Evolutionary conservation across 768 basidiomycete genomes (phyloP).

Genomic region (Clavaria fumosa): DNA sequence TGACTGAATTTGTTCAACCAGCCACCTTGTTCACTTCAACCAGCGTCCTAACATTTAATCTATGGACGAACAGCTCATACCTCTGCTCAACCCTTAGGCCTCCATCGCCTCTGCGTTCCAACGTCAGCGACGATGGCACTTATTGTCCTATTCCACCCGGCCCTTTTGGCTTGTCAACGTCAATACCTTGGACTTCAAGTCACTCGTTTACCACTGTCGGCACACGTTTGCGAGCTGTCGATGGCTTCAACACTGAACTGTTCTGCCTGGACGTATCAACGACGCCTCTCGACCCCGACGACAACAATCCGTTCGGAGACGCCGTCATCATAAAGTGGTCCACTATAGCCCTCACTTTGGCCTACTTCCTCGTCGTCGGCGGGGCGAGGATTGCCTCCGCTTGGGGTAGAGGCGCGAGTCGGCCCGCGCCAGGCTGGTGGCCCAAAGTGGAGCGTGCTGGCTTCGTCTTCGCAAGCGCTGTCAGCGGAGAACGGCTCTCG

Average conservation of each 20-base stretch:
- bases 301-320: conserved; percentile 42
- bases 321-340: conserved; percentile 59
- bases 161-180: conserved; percentile 65
- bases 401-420: conserved; percentile 57
- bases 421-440: conserved; percentile 49
- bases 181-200: conserved; percentile 46
- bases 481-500: conserved; percentile 82
- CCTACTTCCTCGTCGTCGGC: conserved; percentile 75
- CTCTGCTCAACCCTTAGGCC: conserved; percentile 72
- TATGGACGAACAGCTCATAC: conserved; percentile 54
- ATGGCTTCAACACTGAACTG: conserved; percentile 69
- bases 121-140: conserved; percentile 21
- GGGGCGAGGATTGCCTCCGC: conserved; percentile 71
- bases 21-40: conserved; percentile 83
- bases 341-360: conserved; percentile 56
- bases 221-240: conserved; percentile 78
- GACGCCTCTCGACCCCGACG: conserved; percentile 55
- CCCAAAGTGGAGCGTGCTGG: conserved; percentile 67
- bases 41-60: conserved; percentile 60
- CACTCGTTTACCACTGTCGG: conserved; percentile 72
- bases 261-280: conserved; percentile 67
- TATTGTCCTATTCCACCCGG: conserved; percentile 76
- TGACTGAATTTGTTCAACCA: conserved; percentile 16
- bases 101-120: conserved; percentile 48
- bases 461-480: conserved; percentile 80